Evolutionary conservation across 1,139 yeast genomes (phyloP).

Genomic region (Candida anutae): DNA sequence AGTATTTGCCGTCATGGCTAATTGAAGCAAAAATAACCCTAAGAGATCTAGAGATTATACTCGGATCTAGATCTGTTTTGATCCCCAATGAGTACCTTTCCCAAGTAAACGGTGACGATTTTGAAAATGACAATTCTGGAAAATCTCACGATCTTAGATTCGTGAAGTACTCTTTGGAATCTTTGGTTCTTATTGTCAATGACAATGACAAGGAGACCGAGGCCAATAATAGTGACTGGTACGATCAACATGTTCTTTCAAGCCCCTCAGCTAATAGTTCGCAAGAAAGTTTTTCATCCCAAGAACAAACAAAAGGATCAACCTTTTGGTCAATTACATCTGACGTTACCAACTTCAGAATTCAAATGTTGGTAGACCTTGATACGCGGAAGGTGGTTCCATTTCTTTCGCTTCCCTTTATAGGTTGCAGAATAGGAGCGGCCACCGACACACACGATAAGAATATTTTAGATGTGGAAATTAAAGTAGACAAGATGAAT

Average conservation of each 20-base stretch:
- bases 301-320: constrained; percentile 2
- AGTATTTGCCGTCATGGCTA: constrained; percentile 42
- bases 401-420: constrained; percentile 13
- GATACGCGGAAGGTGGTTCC: constrained; percentile 6
- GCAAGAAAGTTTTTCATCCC: constrained; percentile 17
- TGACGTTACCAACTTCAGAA: constrained; percentile 11
- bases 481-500: constrained; percentile 21
- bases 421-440: constrained; percentile 11
- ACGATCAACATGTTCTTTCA: constrained; percentile 2
- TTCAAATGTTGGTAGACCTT: constrained; percentile 21
- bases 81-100: constrained; percentile 37
- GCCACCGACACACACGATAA: constrained; percentile 3
- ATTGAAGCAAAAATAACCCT: constrained; percentile 27
- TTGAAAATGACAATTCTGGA: constrained; percentile 30
- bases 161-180: constrained; percentile 6
- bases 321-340: constrained; percentile 14
- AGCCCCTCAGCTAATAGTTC: constrained; percentile 11
- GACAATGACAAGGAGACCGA: constrained; percentile 1
- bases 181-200: constrained; percentile 7
- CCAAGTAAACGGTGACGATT: constrained; percentile 21
- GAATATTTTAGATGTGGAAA: constrained; percentile 21
- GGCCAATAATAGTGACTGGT: neutral
- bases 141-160: constrained; percentile 34
- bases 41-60: constrained; percentile 20
- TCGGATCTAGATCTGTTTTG: constrained; percentile 59